Evolutionary conservation across 768 basidiomycete species (phyloP).

Genomic region (Gloeostereum incarnatum): DNA sequence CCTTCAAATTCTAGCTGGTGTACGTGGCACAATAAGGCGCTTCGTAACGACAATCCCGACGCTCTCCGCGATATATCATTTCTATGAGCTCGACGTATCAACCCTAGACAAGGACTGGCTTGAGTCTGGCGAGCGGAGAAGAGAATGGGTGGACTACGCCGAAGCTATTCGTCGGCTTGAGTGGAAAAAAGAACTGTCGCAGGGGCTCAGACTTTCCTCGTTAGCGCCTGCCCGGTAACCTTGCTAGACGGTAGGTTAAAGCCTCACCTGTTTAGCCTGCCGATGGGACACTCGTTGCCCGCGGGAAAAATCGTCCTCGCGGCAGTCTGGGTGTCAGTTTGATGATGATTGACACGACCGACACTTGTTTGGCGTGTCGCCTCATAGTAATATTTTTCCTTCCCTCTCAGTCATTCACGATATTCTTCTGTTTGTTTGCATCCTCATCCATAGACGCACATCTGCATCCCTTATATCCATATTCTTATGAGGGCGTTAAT

Average conservation of each 20-base stretch:
- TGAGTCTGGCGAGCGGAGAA: slow-evolving; percentile 66
- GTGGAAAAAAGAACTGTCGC: slow-evolving; percentile 82
- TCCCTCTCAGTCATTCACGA: too few species aligned
- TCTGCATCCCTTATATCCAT: too few species aligned
- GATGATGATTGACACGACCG: too few species aligned
- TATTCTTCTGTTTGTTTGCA: too few species aligned
- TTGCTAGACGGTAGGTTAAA: not conserved
- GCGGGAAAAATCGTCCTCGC: too few species aligned
- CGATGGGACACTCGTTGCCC: too few species aligned
- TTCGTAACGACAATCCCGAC: slow-evolving; percentile 78
- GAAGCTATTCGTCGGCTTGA: slow-evolving; percentile 67
- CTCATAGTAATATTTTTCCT: too few species aligned
- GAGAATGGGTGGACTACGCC: slow-evolving; percentile 86
- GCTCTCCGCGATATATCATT: slow-evolving; percentile 77
- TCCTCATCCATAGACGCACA: too few species aligned
- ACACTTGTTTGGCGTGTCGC: too few species aligned
- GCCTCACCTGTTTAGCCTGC: too few species aligned
- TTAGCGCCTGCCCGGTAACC: slow-evolving; percentile 47
- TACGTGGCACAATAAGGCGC: slow-evolving; percentile 79
- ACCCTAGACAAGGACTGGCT: slow-evolving; percentile 74
- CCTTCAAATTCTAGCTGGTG: slow-evolving; percentile 74
- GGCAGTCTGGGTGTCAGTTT: too few species aligned
- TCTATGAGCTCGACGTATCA: slow-evolving; percentile 81
- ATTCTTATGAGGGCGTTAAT: too few species aligned
- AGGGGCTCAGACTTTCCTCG: slow-evolving; percentile 65